phyloP scores from a whole-genome alignment of 1,139 yeast genomes.

The Hansenula anomala region DNA sequence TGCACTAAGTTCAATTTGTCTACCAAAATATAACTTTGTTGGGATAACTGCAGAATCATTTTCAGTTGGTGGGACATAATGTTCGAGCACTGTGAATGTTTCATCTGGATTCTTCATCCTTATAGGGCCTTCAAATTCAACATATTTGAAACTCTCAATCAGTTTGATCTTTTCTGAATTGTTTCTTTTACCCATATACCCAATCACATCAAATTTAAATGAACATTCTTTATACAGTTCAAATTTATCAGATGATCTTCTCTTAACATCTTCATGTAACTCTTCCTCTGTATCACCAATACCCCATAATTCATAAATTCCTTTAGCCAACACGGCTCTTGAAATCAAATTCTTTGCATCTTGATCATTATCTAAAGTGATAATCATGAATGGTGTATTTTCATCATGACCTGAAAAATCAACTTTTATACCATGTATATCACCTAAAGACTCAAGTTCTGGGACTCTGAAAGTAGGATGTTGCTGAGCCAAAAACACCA shows the following conservation, averaged over 20 bases:
- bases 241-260: constrained; percentile 20
- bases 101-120: constrained; percentile 76
- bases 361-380: constrained; percentile 58
- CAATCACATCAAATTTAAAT: constrained; percentile 79
- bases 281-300: constrained; percentile 50
- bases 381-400: constrained; percentile 64
- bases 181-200: constrained; percentile 65
- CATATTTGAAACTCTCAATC: constrained; percentile 68
- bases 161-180: constrained; percentile 51
- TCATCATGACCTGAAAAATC: constrained; percentile 60
- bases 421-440: constrained; percentile 45
- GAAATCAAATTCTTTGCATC: constrained; percentile 60
- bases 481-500: constrained; percentile 79
- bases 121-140: constrained; percentile 74
- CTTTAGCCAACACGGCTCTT: constrained; percentile 67
- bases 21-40: constrained; percentile 64
- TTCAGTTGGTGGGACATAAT: constrained; percentile 46
- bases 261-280: constrained; percentile 51
- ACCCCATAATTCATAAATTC: constrained; percentile 87
- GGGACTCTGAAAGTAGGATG: constrained; percentile 76
- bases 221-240: constrained; percentile 36
- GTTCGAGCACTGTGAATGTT: constrained; percentile 68
- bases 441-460: constrained; percentile 83
- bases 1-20: constrained; percentile 62
- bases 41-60: constrained; percentile 52